phyloP scores from a whole-genome alignment of 352 stramenopile species.

The Phytophthora palmivora region DNA sequence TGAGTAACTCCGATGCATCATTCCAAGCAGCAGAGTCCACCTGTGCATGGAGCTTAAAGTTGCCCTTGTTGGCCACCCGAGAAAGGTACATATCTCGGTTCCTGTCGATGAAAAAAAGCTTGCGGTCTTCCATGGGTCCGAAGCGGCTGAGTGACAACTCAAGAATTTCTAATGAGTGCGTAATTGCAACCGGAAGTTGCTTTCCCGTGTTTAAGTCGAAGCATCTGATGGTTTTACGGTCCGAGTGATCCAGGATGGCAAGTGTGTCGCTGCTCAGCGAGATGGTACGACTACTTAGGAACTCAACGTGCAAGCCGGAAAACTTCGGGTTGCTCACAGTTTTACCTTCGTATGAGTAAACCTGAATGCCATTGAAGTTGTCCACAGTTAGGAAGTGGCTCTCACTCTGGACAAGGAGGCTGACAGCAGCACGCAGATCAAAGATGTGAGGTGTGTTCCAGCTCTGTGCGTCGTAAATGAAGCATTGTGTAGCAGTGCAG shows the following conservation, averaged over 20 bases:
- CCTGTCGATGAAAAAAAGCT: constrained; percentile 89
- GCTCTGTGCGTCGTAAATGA: constrained; percentile 92
- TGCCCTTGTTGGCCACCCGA: constrained; percentile 58
- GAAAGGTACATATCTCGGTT: constrained; percentile 90
- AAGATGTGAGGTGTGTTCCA: constrained; percentile 95
- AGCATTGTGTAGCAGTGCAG: constrained; percentile 92
- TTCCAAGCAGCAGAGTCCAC: constrained; percentile 93
- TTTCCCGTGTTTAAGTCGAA: constrained; percentile 92
- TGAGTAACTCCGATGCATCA: constrained; percentile 87
- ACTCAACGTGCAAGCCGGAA: constrained; percentile 87
- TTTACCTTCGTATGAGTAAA: constrained; percentile 95
- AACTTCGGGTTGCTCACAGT: constrained; percentile 88
- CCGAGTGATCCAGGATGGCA: constrained; percentile 88
- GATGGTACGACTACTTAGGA: constrained; percentile 87
- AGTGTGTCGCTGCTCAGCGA: constrained; percentile 89
- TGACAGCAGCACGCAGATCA: constrained; percentile 87
- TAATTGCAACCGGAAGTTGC: constrained; percentile 63
- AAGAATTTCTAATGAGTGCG: constrained; percentile 79
- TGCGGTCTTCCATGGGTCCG: constrained; percentile 75
- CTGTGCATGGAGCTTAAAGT: constrained; percentile 90
- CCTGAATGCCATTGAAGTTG: constrained; percentile 88
- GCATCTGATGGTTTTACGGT: constrained; percentile 89
- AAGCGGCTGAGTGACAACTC: constrained; percentile 89
- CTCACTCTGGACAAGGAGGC: constrained; percentile 88
- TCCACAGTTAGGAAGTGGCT: constrained; percentile 92